Evolutionary conservation across 306 rosid genomes (phyloP).

Genomic region (Casuarina equisetifolia): DNA sequence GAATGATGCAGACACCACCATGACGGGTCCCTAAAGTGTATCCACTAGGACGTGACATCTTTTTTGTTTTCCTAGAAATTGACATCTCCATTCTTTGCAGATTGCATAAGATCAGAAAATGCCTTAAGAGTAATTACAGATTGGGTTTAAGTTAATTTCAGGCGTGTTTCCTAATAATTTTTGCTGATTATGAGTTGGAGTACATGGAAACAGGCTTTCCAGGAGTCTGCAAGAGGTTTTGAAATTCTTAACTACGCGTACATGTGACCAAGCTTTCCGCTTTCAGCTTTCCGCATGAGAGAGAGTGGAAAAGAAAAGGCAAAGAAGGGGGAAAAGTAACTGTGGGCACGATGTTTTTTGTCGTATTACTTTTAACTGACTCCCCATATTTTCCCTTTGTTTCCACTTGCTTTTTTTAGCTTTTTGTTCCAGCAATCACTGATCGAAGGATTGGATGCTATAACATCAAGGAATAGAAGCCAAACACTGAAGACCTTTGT

Average conservation of each 20-base stretch:
- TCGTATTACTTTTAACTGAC: neutral
- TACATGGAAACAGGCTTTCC: neutral
- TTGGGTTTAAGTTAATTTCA: neutral
- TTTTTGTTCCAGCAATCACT: neutral
- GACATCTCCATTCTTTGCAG: neutral
- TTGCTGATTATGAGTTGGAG: neutral
- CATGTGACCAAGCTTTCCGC: neutral
- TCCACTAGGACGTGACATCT: constrained; percentile 1
- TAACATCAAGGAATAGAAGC: no score
- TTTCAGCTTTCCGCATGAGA: neutral
- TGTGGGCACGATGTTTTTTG: constrained; percentile 3
- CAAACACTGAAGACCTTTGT: no score
- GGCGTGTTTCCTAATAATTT: neutral
- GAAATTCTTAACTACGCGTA: neutral
- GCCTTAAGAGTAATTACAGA: neutral
- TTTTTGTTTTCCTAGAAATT: neutral
- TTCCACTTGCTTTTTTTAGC: neutral
- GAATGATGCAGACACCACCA: constrained; percentile 43
- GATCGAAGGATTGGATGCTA: no score
- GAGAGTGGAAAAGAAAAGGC: constrained; percentile 19
- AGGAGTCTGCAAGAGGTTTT: neutral
- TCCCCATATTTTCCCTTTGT: neutral
- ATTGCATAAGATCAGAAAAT: neutral
- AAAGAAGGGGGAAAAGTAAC: neutral
- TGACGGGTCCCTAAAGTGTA: constrained; percentile 21